Evolutionary conservation across 1,284 basidiomycete genomes (phyloP).

Genomic region (Cystobasidium pallidum): DNA sequence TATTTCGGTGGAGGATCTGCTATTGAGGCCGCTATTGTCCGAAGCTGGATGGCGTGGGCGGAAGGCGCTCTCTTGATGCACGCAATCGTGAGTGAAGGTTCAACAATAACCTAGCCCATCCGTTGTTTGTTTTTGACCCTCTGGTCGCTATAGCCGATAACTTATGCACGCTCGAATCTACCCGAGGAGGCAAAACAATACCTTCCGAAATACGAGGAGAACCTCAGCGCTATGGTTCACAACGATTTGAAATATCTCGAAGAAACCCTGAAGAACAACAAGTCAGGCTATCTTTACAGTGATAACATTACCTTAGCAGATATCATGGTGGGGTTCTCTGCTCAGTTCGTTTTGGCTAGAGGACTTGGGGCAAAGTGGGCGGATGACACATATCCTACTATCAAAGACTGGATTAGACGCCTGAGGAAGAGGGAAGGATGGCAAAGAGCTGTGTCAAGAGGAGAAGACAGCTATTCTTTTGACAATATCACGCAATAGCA

Average conservation of each 20-base stretch:
- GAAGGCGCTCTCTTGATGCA: conserved; percentile 30
- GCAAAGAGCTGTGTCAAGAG: conserved; percentile 27
- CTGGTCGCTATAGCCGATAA: conserved; percentile 20
- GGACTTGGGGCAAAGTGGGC: conserved; percentile 36
- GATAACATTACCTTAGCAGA: conserved; percentile 33
- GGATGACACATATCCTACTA: conserved; percentile 18
- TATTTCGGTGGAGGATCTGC: conserved; percentile 25
- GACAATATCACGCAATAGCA: conserved; percentile 5
- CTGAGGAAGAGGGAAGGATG: conserved; percentile 29
- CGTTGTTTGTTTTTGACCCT: neutral
- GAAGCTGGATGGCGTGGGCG: conserved; percentile 27
- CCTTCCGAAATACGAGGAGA: conserved; percentile 32
- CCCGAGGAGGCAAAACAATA: conserved; percentile 25
- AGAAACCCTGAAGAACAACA: conserved; percentile 11
- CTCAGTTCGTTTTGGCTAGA: conserved; percentile 35
- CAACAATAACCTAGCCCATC: too few relatives aligned
- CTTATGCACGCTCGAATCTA: conserved; percentile 40
- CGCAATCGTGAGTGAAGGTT: conserved; percentile 26
- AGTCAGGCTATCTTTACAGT: conserved; percentile 29
- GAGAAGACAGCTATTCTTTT: conserved; percentile 39
- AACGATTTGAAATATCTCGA: conserved; percentile 42
- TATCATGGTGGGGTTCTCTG: conserved; percentile 40
- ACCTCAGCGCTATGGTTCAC: conserved; percentile 13
- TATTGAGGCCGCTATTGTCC: conserved; percentile 20
- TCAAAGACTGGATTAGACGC: conserved; percentile 36